A percentile compares a stretch with the other conserved stretches of the same genome.
These are phyloP conservation scores for Cyclostephanos tholiformis DNA, from an alignment of 108 stramenopile species.

Conservation along the genomic window DNA sequence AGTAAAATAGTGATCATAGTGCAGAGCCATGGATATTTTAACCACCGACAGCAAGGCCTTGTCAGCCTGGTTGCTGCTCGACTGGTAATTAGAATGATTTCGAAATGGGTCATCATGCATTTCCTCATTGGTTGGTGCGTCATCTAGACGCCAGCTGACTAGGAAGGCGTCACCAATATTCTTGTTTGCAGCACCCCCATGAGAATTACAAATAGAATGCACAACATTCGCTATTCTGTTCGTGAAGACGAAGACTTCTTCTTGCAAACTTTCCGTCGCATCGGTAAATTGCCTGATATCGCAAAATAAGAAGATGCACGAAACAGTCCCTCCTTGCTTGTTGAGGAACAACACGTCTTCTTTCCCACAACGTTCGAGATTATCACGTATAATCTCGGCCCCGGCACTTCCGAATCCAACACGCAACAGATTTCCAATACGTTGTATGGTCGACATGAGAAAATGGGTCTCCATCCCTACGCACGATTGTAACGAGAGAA, in stretches of 20 bases:
- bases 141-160: constrained; percentile 82
- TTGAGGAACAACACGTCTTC: constrained; percentile 74
- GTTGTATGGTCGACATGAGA: constrained; percentile 88
- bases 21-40: constrained; percentile 80
- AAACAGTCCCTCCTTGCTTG: constrained; percentile 73
- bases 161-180: constrained; percentile 97
- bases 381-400: constrained; percentile 89
- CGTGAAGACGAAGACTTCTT: constrained; percentile 96
- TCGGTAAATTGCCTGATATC: constrained; percentile 96
- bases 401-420: constrained; percentile 97
- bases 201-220: constrained; percentile 79
- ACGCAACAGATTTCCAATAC: constrained; percentile 92
- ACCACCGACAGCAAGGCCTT: constrained; percentile 83
- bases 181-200: constrained; percentile 90
- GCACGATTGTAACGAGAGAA: neutral
- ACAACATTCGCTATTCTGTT: constrained; percentile 92
- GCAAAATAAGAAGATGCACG: constrained; percentile 93
- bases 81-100: constrained; percentile 7
- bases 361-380: constrained; percentile 69
- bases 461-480: constrained; percentile 57
- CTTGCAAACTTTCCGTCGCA: constrained; percentile 92
- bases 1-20: constrained; percentile 73
- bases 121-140: constrained; percentile 28
- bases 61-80: constrained; percentile 78
- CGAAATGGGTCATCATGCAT: constrained; percentile 11